Base-by-base conservation (phyloP, 495 filamentous ascomycete genomes). In the Jackrogersella multiformis region DNA sequence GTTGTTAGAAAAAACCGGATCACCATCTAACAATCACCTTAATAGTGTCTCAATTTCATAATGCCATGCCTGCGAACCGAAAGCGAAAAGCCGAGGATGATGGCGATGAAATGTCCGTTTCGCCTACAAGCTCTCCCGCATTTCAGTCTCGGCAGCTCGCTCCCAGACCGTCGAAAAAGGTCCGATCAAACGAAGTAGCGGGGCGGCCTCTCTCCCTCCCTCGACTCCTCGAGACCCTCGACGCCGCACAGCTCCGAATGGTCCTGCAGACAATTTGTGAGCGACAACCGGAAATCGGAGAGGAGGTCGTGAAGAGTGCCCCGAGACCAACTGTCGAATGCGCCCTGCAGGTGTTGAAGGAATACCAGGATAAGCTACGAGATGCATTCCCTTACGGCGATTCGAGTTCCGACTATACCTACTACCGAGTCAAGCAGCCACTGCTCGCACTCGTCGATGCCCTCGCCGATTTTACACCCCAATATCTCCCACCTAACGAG, bases 1-100 rank as follows among this genome's bases (percentile, higher is more conserved):
- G 24, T n/a, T n/a, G n/a, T n/a, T n/a, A n/a, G n/a, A n/a, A n/a
- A n/a, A n/a, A n/a, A n/a, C n/a, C n/a, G n/a, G n/a, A n/a, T n/a
- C n/a, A 77, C 67, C 28, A 42, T 64, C 49, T 15, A 34, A 0
- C 28, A n/a, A n/a, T n/a, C n/a, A n/a, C 7, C 5, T 39, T 16
- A 3, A 53, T 61, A 88, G 87, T 85, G 80, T 85, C 86, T 66
- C 82, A 78, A 68, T 84, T 78, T 72, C 77, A 64, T 77, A 84
- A 72, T 77, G 79, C 73, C 73, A 85, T 69, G 60, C 80, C 85
- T 73, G 67, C 80, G 12, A 78, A 78, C 74, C 86, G 91, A 70
- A 97, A 97, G 83, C 89, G 93, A 79, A 96, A 96, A 81, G 92
- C 90, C 61, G 91, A 92, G 64, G 93, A 96, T 60, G 91, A 95